A percentile compares a stretch with the other conserved stretches of the same genome.
phyloP scores from a whole-genome alignment of 352 stramenopile genomes.

The Phytophthora niederhauseri region DNA sequence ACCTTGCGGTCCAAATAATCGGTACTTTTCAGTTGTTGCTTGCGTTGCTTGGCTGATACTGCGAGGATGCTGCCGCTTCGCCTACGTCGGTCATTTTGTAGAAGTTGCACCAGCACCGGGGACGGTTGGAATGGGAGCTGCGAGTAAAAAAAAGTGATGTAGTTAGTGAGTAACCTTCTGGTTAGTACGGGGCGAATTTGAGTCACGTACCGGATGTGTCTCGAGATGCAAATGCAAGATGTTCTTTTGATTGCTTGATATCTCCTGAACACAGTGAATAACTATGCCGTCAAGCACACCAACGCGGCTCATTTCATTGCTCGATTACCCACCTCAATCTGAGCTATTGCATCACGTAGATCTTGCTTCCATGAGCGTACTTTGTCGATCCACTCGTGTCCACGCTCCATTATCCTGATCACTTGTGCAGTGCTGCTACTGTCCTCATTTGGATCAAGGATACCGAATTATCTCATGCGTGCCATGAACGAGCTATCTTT shows the following conservation, averaged over 20 bases:
- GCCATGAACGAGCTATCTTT: slow-evolving; percentile 23
- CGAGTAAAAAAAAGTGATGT: neutral
- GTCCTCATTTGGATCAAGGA: slow-evolving; percentile 3
- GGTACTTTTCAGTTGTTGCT: slow-evolving; percentile 37
- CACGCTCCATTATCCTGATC: slow-evolving; percentile 7
- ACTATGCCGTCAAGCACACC: neutral
- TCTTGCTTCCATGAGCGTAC: slow-evolving; percentile 14
- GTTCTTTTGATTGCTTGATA: slow-evolving; percentile 40
- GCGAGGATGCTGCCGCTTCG: slow-evolving; percentile 4
- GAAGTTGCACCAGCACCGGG: slow-evolving; percentile 48
- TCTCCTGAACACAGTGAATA: slow-evolving; percentile 12
- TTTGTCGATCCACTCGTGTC: slow-evolving; percentile 10
- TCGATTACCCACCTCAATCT: slow-evolving; percentile 27
- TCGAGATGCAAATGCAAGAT: slow-evolving; percentile 54
- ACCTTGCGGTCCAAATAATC: slow-evolving; percentile 68
- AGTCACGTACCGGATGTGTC: slow-evolving; percentile 39
- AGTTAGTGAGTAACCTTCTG: neutral
- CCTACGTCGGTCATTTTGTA: slow-evolving; percentile 43
- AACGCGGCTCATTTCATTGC: neutral
- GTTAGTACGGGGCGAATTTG: neutral
- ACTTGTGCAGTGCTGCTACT: neutral
- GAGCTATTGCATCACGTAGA: slow-evolving; percentile 20
- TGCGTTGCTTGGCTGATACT: slow-evolving; percentile 34
- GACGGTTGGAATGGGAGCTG: slow-evolving; percentile 66
- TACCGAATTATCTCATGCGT: slow-evolving; percentile 2